A percentile compares a stretch with the other conserved stretches of the same genome.
phyloP scores from a whole-genome alignment of 768 basidiomycete species.

The Cystoderma amianthinum region DNA sequence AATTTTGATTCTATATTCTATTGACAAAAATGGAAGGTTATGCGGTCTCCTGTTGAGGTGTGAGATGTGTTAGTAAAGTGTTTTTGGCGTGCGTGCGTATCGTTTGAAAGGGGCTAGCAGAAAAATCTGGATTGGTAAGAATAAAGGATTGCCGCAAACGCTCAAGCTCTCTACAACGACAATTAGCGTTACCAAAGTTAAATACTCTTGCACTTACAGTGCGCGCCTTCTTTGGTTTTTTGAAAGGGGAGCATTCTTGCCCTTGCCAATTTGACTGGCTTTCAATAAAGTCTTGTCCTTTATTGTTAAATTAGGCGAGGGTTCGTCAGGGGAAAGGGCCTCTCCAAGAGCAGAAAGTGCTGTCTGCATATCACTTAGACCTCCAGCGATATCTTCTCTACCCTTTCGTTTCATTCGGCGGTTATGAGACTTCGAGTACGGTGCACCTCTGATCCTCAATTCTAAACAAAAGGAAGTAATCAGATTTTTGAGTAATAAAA shows the following conservation, averaged over 20 bases:
- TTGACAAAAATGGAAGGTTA: conserved; percentile 4
- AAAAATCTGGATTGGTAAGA: conserved; percentile 56
- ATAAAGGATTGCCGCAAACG: conserved; percentile 65
- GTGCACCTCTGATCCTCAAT: conserved; percentile 39
- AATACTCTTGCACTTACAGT: conserved; percentile 41
- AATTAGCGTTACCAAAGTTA: conserved; percentile 1
- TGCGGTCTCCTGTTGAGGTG: neutral
- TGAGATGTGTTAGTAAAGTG: conserved; percentile 46
- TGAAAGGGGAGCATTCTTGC: conserved; percentile 50
- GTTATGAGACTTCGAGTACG: conserved; percentile 68
- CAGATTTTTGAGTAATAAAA: neutral
- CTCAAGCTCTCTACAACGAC: conserved; percentile 48
- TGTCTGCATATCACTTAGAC: conserved; percentile 40
- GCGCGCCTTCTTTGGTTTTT: conserved; percentile 59
- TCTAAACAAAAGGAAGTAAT: conserved; percentile 12
- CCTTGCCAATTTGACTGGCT: conserved; percentile 59
- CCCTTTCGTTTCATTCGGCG: conserved; percentile 67
- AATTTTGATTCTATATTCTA: conserved; percentile 7
- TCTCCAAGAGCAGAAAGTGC: conserved; percentile 50
- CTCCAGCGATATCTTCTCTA: conserved; percentile 49
- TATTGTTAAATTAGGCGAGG: no score
- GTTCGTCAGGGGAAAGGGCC: no score
- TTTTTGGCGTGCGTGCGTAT: conserved; percentile 78
- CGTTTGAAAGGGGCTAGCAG: conserved; percentile 67
- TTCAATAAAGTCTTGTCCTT: no score